phyloP scores from a whole-genome alignment of 1,139 yeast genomes.

The Meyerozyma smithsonii region DNA sequence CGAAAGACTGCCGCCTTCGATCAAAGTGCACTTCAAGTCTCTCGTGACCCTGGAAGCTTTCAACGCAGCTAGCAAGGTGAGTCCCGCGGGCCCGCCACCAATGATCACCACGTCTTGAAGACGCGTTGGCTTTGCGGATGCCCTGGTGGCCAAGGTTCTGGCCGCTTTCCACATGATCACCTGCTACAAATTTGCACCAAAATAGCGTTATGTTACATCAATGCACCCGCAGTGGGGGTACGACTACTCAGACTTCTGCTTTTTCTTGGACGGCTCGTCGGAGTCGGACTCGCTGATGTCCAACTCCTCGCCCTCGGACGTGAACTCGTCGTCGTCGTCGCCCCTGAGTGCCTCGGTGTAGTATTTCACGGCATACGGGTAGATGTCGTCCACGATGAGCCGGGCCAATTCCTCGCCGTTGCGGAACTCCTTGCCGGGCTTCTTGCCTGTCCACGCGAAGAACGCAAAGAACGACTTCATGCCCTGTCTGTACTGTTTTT shows the following conservation, averaged over 20 bases:
- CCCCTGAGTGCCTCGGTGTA: slow-evolving; percentile 64
- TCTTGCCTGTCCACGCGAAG: slow-evolving; percentile 71
- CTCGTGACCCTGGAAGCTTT: slow-evolving; percentile 59
- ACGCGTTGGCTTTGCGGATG: slow-evolving; percentile 10
- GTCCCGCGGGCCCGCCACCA: slow-evolving; percentile 98
- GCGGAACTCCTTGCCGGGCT: slow-evolving; percentile 70
- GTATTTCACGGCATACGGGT: slow-evolving; percentile 68
- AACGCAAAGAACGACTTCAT: slow-evolving; percentile 74
- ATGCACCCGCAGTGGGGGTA: not conserved
- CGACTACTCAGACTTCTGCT: not conserved
- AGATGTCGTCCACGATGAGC: slow-evolving; percentile 59
- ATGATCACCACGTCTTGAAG: slow-evolving; percentile 75
- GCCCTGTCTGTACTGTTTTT: slow-evolving; percentile 58
- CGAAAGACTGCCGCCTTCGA: slow-evolving; percentile 66
- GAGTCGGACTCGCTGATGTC: slow-evolving; percentile 39
- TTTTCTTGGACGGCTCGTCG: not conserved
- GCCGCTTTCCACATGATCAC: slow-evolving; percentile 1
- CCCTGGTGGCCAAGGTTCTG: slow-evolving; percentile 7
- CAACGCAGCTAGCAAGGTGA: slow-evolving; percentile 77
- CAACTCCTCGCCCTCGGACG: slow-evolving; percentile 50
- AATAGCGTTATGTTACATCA: not conserved
- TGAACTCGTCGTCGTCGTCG: slow-evolving; percentile 50
- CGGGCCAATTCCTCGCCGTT: slow-evolving; percentile 67
- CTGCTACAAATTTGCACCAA: not conserved
- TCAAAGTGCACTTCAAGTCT: slow-evolving; percentile 57